phyloP scores from a whole-genome alignment of 305 asterid species.

The Fraxinus xanthoxyloides region DNA sequence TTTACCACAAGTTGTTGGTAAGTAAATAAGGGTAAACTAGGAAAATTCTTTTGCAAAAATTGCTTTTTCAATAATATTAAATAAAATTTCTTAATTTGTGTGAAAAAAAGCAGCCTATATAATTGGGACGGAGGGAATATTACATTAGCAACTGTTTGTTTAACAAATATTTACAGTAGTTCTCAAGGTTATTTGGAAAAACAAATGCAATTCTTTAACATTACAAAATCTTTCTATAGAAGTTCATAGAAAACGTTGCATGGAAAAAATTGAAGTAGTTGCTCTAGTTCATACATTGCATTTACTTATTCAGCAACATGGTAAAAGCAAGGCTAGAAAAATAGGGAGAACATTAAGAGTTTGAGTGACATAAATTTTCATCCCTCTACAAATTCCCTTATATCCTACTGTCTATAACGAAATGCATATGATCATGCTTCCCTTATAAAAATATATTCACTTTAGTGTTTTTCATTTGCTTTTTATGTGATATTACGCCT shows the following conservation, averaged over 20 bases:
- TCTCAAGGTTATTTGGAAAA: slow-evolving; percentile 2
- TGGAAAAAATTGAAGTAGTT: not conserved
- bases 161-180: not conserved
- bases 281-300: slow-evolving; percentile 5
- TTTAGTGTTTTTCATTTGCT: slow-evolving; percentile 10
- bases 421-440: not conserved
- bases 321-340: not conserved
- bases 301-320: not conserved
- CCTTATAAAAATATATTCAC: not conserved
- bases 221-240: not conserved
- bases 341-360: not conserved
- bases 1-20: not conserved
- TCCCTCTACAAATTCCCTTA: not conserved
- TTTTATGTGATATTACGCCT: not conserved
- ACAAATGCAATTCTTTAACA: not conserved
- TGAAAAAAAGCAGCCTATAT: not conserved
- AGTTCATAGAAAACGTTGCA: not conserved
- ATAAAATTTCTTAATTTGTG: not conserved
- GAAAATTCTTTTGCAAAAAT: not conserved
- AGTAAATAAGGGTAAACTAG: not conserved
- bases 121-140: not conserved
- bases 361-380: not conserved
- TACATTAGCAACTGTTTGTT: not conserved
- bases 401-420: not conserved
- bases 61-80: not conserved